These are phyloP conservation scores for Rhizophora mangle DNA, from an alignment of 345 rosid species.

Conservation along the genomic window DNA sequence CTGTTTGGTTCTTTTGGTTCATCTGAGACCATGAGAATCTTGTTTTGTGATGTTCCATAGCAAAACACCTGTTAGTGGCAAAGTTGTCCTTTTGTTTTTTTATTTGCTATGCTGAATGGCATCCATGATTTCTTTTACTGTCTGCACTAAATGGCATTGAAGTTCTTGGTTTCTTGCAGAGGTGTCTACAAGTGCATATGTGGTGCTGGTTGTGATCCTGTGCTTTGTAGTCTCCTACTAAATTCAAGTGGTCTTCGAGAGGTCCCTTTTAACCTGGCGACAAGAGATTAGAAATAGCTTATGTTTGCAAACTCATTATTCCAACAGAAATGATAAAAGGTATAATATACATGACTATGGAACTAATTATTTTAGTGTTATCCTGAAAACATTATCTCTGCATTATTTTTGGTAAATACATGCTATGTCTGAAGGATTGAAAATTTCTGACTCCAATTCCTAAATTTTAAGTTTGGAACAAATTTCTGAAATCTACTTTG, in stretches of 20 bases:
- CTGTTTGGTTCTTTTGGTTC: not conserved
- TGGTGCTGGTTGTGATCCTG: slow-evolving; percentile 75
- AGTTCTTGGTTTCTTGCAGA: slow-evolving; percentile 39
- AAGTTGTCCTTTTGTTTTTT: not conserved
- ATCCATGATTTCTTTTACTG: not conserved
- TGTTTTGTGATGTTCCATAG: not conserved
- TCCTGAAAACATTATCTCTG: not conserved
- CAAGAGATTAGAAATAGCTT: too few species aligned
- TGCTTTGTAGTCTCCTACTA: slow-evolving; percentile 75
- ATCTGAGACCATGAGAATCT: not conserved
- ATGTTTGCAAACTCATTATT: too few species aligned
- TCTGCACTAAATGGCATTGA: not conserved
- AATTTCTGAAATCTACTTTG: not conserved
- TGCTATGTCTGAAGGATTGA: not conserved
- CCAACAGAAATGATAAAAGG: not conserved
- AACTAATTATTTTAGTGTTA: not conserved
- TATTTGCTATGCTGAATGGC: too few species aligned
- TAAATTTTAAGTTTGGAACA: not conserved
- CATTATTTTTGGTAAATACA: not conserved
- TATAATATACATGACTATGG: not conserved
- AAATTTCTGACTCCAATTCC: not conserved
- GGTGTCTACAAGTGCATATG: slow-evolving; percentile 51
- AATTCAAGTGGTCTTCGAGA: slow-evolving; percentile 84
- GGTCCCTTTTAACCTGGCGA: slow-evolving; percentile 36
- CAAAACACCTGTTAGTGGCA: not conserved